Conservation (phyloP, 257 asterid species). For the Forsythia viridissima region DNA sequence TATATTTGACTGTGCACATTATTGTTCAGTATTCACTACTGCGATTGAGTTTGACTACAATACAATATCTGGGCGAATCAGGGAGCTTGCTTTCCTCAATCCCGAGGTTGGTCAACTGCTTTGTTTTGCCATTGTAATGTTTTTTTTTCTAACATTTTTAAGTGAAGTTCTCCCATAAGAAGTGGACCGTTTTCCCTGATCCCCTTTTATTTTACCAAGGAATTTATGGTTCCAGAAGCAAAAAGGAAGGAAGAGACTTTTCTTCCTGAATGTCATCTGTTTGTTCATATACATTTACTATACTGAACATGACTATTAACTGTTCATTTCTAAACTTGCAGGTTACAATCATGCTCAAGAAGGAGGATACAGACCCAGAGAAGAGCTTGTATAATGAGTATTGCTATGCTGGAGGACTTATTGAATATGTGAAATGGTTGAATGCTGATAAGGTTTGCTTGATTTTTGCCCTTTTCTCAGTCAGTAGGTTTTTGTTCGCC, state of each 20-base stretch:
- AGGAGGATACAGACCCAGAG: slow-evolving; percentile 64
- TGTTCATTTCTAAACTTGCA: slow-evolving; percentile 26
- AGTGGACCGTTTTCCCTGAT: background rate
- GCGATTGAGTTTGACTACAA: slow-evolving; percentile 77
- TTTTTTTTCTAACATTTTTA: slow-evolving; percentile 23
- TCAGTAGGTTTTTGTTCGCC: background rate
- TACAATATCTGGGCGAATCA: slow-evolving; percentile 85
- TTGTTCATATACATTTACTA: background rate
- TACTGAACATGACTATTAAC: background rate
- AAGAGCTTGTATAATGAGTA: slow-evolving; percentile 66
- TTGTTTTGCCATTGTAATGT: slow-evolving; percentile 7
- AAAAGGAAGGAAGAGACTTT: background rate
- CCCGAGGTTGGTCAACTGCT: slow-evolving; percentile 63
- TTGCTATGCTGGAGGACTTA: slow-evolving; percentile 89
- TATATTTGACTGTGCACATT: slow-evolving; percentile 15
- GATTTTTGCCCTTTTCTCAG: slow-evolving; percentile 18
- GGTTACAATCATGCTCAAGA: slow-evolving; percentile 69
- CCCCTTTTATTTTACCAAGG: slow-evolving; percentile 5
- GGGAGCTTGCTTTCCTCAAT: slow-evolving; percentile 99
- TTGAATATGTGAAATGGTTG: slow-evolving; percentile 90
- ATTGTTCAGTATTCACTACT: slow-evolving; percentile 77
- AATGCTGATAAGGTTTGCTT: slow-evolving; percentile 84
- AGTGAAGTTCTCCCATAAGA: background rate
- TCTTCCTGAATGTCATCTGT: background rate
- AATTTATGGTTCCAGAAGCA: background rate